phyloP scores from a whole-genome alignment of 2,329 filamentous ascomycete species.

The Waltergamsia citrina region DNA sequence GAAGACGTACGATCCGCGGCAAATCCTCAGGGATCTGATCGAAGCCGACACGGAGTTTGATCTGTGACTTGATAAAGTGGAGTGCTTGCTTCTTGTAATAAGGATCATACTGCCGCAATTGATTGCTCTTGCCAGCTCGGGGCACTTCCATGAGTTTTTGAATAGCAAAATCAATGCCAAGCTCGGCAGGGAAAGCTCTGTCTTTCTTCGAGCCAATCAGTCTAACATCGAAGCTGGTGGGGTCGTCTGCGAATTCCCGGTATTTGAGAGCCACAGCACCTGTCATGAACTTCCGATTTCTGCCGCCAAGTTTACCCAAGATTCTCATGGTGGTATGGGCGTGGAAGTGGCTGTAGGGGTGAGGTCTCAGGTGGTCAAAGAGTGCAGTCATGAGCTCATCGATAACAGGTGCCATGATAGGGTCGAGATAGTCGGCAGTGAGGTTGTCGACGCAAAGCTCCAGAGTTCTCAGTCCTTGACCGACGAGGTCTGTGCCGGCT shows the following conservation, averaged over 20 bases:
- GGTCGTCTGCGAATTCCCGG: conserved; percentile 78
- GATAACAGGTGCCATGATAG: conserved; percentile 98
- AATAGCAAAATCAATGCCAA: conserved; percentile 83
- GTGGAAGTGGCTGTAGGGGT: conserved; percentile 94
- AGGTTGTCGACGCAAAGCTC: conserved; percentile 98
- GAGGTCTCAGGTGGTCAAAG: conserved; percentile 88
- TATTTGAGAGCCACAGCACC: conserved; percentile 78
- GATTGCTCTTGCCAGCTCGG: conserved; percentile 44
- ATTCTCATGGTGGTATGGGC: conserved; percentile 97
- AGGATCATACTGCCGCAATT: conserved; percentile 56
- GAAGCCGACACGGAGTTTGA: conserved; percentile 82
- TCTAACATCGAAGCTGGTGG: conserved; percentile 77
- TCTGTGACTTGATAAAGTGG: conserved; percentile 74
- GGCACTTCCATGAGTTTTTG: conserved; percentile 76
- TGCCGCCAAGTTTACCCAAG: conserved; percentile 87
- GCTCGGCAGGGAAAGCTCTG: conserved; percentile 73
- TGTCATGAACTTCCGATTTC: conserved; percentile 92
- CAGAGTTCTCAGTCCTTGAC: conserved; percentile 84
- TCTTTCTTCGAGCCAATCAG: conserved; percentile 86
- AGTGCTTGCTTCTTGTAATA: conserved; percentile 94
- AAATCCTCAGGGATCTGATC: conserved; percentile 88
- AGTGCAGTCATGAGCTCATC: conserved; percentile 97
- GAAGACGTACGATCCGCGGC: conserved; percentile 71
- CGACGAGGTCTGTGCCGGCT: conserved; percentile 86
- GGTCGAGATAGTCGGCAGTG: conserved; percentile 94